Conservation (phyloP, 176 grass and related monocot genomes). For the Eleusine indica region DNA sequence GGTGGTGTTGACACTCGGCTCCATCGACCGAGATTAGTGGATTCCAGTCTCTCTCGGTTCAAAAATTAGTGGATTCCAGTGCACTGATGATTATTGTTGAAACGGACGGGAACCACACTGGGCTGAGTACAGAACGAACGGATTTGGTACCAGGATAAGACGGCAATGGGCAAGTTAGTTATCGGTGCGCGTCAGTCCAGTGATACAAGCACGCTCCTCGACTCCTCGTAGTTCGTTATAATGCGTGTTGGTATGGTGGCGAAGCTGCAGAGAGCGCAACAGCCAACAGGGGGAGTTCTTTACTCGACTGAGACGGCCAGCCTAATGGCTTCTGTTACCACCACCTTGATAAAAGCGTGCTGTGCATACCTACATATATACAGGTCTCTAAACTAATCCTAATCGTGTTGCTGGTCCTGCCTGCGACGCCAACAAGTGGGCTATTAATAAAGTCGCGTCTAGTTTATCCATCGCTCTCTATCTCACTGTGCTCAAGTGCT, state of each 20-base stretch:
- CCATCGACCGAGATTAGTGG: no score
- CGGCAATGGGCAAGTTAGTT: background rate
- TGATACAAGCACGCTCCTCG: background rate
- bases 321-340: background rate
- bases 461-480: background rate
- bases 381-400: background rate
- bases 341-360: background rate
- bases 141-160: background rate
- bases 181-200: background rate
- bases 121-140: no score
- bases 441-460: background rate
- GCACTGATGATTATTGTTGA: background rate
- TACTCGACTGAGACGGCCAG: background rate
- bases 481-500: background rate
- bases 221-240: background rate
- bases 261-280: background rate
- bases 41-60: no score
- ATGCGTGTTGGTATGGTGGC: background rate
- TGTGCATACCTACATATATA: no score
- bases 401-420: background rate
- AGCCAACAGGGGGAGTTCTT: background rate
- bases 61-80: background rate
- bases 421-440: background rate
- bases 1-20: background rate
- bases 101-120: background rate